Conservation (phyloP, 331 rosid genomes). For the Ulmus americana region DNA sequence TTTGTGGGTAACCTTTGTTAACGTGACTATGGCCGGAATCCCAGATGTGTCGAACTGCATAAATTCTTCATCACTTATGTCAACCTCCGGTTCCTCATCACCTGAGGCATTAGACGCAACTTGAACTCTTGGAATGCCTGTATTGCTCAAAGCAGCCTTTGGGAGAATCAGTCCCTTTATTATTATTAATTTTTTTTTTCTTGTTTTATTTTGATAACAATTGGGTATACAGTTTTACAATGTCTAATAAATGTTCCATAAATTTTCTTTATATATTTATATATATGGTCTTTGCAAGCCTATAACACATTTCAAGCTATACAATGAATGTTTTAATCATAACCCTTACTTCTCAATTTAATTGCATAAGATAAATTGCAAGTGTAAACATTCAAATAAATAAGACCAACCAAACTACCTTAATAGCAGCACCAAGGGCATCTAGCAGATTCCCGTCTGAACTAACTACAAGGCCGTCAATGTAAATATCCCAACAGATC, state of each 20-base stretch:
- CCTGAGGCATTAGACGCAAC: constrained; percentile 51
- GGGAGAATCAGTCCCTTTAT: constrained; percentile 28
- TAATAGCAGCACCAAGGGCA: constrained; percentile 78
- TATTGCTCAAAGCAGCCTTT: constrained; percentile 86
- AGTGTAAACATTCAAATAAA: background rate
- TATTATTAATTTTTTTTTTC: background rate
- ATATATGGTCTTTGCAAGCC: no score
- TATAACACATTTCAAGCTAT: no score
- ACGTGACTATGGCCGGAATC: constrained; percentile 70
- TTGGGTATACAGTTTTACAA: background rate
- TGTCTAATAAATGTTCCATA: background rate
- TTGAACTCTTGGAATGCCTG: constrained; percentile 73
- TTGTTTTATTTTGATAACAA: background rate
- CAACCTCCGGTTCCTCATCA: constrained; percentile 67
- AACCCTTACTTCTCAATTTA: no score
- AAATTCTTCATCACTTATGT: constrained; percentile 80
- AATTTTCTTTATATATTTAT: no score
- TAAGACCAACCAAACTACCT: constrained; percentile 41
- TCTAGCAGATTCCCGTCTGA: constrained; percentile 88
- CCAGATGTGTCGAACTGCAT: constrained; percentile 82
- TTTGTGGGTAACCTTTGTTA: constrained; percentile 55
- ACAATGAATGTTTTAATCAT: no score
- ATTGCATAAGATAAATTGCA: background rate
- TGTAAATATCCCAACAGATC: constrained; percentile 86
- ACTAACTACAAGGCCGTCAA: constrained; percentile 75